Conservation (phyloP, 1,139 yeast genomes). For the Debaryomyces singareniensis region DNA sequence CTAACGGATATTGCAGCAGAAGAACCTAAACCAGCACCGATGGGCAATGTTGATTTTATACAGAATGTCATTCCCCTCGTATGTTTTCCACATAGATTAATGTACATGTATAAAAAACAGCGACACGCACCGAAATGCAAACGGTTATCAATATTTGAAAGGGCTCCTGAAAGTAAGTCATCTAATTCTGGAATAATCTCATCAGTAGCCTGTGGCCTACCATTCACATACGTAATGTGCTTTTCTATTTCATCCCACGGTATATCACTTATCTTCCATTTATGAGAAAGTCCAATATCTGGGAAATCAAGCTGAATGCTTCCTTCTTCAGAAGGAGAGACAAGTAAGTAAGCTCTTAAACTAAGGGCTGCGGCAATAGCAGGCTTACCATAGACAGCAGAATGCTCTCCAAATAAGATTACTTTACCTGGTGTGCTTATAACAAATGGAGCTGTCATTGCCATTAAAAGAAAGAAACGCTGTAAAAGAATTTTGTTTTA, state of each 20-base stretch:
- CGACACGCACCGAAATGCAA: conserved; percentile 78
- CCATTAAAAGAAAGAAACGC: neutral
- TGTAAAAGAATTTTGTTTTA: neutral
- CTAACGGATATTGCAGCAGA: conserved; percentile 90
- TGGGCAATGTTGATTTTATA: conserved; percentile 80
- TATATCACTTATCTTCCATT: conserved; percentile 55
- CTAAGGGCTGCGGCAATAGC: conserved; percentile 89
- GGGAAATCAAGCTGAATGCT: conserved; percentile 68
- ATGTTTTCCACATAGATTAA: conserved; percentile 45
- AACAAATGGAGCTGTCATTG: conserved; percentile 38
- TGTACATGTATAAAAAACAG: conserved; percentile 75
- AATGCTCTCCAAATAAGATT: conserved; percentile 93
- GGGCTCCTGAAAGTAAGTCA: conserved; percentile 36
- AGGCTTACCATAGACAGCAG: conserved; percentile 89
- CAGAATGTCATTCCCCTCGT: conserved; percentile 52
- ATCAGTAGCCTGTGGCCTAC: conserved; percentile 39
- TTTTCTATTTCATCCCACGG: conserved; percentile 50
- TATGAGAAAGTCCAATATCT: conserved; percentile 60
- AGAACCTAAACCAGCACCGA: conserved; percentile 96
- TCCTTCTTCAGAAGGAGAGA: conserved; percentile 36
- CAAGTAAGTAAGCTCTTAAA: conserved; percentile 72
- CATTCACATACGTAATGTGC: conserved; percentile 14
- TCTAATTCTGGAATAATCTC: conserved; percentile 60
- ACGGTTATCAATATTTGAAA: conserved; percentile 42
- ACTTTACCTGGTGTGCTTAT: conserved; percentile 97